Evolutionary conservation across 768 basidiomycete species (phyloP).

Genomic region (Amanita fuliginea): DNA sequence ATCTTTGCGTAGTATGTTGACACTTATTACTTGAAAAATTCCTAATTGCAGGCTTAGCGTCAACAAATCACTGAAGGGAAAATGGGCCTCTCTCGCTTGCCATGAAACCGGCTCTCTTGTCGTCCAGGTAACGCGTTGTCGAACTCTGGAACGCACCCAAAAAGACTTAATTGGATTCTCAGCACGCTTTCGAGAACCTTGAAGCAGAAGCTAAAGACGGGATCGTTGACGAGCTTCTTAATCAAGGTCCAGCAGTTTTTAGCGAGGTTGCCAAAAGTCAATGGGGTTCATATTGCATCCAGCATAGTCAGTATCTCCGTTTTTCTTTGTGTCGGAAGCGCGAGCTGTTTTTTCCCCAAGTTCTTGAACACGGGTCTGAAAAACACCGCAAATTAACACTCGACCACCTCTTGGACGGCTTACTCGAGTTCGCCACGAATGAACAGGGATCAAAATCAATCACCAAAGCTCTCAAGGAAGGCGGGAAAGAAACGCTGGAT

Average conservation of each 20-base stretch:
- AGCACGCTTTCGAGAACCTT: conserved; percentile 82
- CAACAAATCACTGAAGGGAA: conserved; percentile 78
- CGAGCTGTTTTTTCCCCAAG: conserved; percentile 21
- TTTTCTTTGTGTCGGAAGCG: not conserved
- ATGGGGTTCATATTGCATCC: conserved; percentile 84
- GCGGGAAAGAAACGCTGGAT: conserved; percentile 65
- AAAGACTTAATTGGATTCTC: conserved; percentile 5
- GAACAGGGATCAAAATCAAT: conserved; percentile 86
- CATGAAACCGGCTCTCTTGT: conserved; percentile 87
- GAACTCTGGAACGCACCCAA: not conserved
- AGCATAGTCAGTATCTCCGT: conserved; percentile 51
- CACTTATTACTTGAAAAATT: not conserved
- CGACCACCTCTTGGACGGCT: conserved; percentile 66
- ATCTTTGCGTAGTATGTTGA: conserved; percentile 72
- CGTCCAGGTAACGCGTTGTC: conserved; percentile 50
- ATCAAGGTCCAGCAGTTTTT: conserved; percentile 57
- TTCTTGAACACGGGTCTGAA: conserved; percentile 76
- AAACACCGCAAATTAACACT: conserved; percentile 66
- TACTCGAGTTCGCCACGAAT: conserved; percentile 70
- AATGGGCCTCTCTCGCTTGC: conserved; percentile 83
- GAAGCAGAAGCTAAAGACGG: conserved; percentile 78
- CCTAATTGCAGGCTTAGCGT: conserved; percentile 35
- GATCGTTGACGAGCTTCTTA: conserved; percentile 75
- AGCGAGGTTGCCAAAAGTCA: conserved; percentile 76
- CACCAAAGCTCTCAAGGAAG: conserved; percentile 79